These are phyloP conservation scores for Pulveroboletus sp. DNA, from an alignment of 768 basidiomycete species.

Conservation along the genomic window DNA sequence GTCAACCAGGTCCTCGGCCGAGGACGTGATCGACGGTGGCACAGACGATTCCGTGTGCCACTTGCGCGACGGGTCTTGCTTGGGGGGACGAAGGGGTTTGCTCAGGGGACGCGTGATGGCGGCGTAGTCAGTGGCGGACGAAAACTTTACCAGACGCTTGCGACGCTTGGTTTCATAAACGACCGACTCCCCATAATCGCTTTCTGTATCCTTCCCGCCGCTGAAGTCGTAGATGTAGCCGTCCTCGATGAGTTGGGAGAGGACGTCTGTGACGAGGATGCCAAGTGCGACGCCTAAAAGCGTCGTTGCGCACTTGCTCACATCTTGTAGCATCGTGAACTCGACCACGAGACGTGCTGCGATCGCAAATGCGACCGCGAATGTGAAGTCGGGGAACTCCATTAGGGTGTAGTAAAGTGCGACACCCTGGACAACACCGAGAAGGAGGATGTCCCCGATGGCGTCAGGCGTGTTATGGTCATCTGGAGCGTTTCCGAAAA, in stretches of 20 bases:
- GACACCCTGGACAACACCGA: conserved; percentile 73
- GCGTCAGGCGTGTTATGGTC: conserved; percentile 30
- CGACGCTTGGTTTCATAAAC: conserved; percentile 24
- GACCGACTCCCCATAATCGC: conserved; percentile 12
- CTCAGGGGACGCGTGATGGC: conserved; percentile 10
- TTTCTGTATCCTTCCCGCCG: conserved; percentile 18
- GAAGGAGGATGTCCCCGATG: conserved; percentile 57
- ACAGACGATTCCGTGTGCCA: conserved; percentile 34
- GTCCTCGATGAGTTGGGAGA: conserved; percentile 60
- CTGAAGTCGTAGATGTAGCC: conserved; percentile 31
- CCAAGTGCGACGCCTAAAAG: conserved; percentile 66
- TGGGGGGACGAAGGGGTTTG: conserved; percentile 26
- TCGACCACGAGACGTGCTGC: conserved; percentile 61
- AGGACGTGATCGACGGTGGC: conserved; percentile 59
- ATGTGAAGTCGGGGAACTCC: conserved; percentile 47
- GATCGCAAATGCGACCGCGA: conserved; percentile 55
- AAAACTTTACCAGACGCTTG: conserved; percentile 46
- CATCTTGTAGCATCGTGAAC: conserved; percentile 51
- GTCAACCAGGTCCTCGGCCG: conserved; percentile 60
- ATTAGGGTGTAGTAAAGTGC: conserved; percentile 63
- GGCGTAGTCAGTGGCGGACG: conserved; percentile 31
- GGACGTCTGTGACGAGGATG: conserved; percentile 64
- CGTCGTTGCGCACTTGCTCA: conserved; percentile 51
- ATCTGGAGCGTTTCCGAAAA: conserved; percentile 39
- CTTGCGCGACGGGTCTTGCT: conserved; percentile 25